These are phyloP conservation scores for Vigna trinervia DNA, from an alignment of 306 rosid genomes.

Conservation along the genomic window DNA sequence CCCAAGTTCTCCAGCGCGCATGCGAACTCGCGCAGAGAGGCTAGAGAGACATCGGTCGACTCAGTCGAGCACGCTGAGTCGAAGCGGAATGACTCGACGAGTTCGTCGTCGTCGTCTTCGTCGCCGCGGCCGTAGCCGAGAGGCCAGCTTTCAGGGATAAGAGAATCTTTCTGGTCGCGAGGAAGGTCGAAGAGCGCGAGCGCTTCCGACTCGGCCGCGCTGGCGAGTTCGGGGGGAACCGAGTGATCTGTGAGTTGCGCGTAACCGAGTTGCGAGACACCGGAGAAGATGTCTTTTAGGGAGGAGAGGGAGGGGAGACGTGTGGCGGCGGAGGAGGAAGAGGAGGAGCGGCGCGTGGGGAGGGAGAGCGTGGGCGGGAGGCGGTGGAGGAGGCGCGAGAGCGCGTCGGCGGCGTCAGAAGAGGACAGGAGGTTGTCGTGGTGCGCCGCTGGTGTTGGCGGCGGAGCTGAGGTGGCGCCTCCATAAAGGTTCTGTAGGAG, in stretches of 20 bases:
- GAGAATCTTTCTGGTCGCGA: slow-evolving; percentile 50
- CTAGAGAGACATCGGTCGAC: slow-evolving; percentile 48
- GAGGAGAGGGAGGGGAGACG: slow-evolving; percentile 62
- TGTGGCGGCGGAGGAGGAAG: slow-evolving; percentile 44
- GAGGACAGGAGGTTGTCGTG: slow-evolving; percentile 48
- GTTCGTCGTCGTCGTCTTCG: slow-evolving; percentile 44
- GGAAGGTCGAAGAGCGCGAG: slow-evolving; percentile 67
- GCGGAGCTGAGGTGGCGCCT: slow-evolving; percentile 89
- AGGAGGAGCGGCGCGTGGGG: slow-evolving; percentile 57
- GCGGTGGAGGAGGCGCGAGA: slow-evolving; percentile 77
- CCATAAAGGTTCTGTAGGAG: slow-evolving; percentile 51
- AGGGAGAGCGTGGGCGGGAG: slow-evolving; percentile 82
- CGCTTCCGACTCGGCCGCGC: slow-evolving; percentile 81
- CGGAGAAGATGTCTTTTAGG: slow-evolving; percentile 46
- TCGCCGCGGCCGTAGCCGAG: slow-evolving; percentile 60
- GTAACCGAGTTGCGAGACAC: slow-evolving; percentile 66
- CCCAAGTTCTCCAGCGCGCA: slow-evolving; percentile 68
- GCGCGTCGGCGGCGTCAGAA: slow-evolving; percentile 66
- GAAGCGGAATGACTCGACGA: slow-evolving; percentile 69
- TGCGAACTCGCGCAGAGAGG: slow-evolving; percentile 60
- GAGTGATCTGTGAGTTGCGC: slow-evolving; percentile 72
- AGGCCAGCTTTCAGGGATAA: slow-evolving; percentile 73
- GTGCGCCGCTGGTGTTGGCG: slow-evolving; percentile 77
- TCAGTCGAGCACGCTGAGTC: slow-evolving; percentile 54
- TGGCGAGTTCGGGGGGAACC: slow-evolving; percentile 60